These are phyloP conservation scores for Podospora bellae-mahoneyi DNA, from an alignment of 495 filamentous ascomycete genomes.

Conservation along the genomic window DNA sequence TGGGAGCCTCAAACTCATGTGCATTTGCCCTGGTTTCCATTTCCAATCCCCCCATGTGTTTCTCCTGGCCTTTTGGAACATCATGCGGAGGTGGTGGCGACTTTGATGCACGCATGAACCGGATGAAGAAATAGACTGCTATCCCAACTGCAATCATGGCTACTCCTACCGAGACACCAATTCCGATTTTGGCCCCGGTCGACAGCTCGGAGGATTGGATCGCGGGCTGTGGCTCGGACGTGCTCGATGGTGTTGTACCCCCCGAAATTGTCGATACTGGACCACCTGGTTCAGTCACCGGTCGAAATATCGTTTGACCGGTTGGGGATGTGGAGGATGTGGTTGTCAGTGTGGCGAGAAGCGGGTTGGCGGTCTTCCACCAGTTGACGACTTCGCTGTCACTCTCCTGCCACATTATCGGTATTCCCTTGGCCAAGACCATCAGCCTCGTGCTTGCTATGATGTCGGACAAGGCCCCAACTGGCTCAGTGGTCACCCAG, in stretches of 20 bases:
- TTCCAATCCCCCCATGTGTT: background rate
- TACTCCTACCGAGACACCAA: background rate
- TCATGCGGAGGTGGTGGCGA: background rate
- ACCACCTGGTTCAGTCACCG: background rate
- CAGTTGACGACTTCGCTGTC: background rate
- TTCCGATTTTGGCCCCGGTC: background rate
- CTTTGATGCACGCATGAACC: background rate
- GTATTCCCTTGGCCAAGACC: slow-evolving; percentile 1
- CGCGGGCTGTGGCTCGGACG: background rate
- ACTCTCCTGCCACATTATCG: slow-evolving; percentile 6
- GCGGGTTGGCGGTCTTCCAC: background rate
- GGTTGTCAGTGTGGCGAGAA: background rate
- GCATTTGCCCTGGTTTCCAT: background rate
- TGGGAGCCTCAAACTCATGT: background rate
- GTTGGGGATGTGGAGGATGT: background rate
- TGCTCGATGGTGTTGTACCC: background rate
- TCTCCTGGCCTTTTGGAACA: background rate
- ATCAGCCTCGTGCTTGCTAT: background rate
- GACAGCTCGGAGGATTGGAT: background rate
- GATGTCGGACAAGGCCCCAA: background rate
- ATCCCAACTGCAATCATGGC: background rate
- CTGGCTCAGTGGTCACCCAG: background rate
- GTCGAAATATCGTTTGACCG: background rate
- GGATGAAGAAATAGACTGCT: background rate
- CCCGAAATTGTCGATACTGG: background rate